Percentiles rank a stretch among this genome's conserved stretches.
Evolutionary conservation across 2,329 filamentous ascomycete genomes (phyloP).

Genomic region (Cladosporium sp.): DNA sequence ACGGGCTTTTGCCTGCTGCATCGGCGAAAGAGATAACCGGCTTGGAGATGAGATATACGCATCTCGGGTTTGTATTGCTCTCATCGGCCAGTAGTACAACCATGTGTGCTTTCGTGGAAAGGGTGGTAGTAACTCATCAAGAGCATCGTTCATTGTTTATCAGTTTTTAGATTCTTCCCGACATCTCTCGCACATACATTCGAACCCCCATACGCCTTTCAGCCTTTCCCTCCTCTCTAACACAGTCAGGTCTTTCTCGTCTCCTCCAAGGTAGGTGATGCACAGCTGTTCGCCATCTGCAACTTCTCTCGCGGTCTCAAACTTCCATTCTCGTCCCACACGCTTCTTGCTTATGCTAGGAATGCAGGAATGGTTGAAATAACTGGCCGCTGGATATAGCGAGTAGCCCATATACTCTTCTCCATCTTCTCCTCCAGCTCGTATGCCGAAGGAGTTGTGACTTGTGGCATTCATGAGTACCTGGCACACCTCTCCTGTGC

Average conservation of each 20-base stretch:
- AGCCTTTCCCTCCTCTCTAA: constrained; percentile 40
- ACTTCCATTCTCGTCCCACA: constrained; percentile 44
- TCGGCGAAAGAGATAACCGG: not conserved
- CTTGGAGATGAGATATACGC: not conserved
- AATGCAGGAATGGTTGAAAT: constrained; percentile 51
- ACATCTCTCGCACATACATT: constrained; percentile 16
- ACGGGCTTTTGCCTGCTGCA: not conserved
- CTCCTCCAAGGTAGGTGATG: constrained; percentile 51
- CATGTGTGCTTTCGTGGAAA: not conserved
- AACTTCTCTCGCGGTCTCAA: constrained; percentile 40
- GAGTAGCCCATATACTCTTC: constrained; percentile 52
- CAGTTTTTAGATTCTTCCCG: not conserved
- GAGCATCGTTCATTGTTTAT: not conserved
- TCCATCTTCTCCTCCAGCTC: constrained; percentile 41
- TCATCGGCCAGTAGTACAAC: not conserved
- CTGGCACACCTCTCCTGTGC: constrained; percentile 39
- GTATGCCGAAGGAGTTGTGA: constrained; percentile 51
- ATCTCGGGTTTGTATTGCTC: not conserved
- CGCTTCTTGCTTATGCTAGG: constrained; percentile 47
- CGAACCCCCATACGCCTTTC: constrained; percentile 47
- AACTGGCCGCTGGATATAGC: constrained; percentile 48
- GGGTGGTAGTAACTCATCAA: not conserved
- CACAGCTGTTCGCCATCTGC: constrained; percentile 45
- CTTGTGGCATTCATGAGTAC: constrained; percentile 42
- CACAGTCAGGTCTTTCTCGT: constrained; percentile 43